These are phyloP conservation scores for Sarcodon aspratus DNA, from an alignment of 768 basidiomycete genomes.

Conservation along the genomic window DNA sequence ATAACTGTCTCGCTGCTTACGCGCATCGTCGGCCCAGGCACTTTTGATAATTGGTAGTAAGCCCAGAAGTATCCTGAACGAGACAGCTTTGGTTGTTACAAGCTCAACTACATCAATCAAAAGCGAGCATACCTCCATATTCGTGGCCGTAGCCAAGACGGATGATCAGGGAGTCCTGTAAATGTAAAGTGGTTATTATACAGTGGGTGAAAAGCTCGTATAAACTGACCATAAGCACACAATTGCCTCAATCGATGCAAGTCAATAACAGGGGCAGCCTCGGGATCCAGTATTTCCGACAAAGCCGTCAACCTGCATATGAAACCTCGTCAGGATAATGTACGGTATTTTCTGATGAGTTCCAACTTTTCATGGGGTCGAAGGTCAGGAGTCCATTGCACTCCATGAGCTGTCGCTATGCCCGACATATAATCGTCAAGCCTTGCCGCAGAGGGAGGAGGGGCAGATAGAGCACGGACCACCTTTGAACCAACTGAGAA, in stretches of 20 bases:
- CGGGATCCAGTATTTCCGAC: slow-evolving; percentile 49
- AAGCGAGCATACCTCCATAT: slow-evolving; percentile 55
- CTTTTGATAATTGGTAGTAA: slow-evolving; percentile 45
- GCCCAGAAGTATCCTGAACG: slow-evolving; percentile 47
- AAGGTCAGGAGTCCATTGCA: slow-evolving; percentile 54
- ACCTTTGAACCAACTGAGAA: slow-evolving; percentile 22
- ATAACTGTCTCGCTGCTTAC: slow-evolving; percentile 56
- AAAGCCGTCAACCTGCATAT: slow-evolving; percentile 36
- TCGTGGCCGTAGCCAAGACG: slow-evolving; percentile 63
- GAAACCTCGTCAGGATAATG: neutral
- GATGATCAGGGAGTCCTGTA: slow-evolving; percentile 63
- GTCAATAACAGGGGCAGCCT: slow-evolving; percentile 40
- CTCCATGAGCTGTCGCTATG: slow-evolving; percentile 39
- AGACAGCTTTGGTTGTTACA: neutral
- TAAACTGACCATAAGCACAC: slow-evolving; percentile 49
- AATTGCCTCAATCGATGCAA: slow-evolving; percentile 41
- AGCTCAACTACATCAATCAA: slow-evolving; percentile 3
- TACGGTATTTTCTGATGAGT: neutral
- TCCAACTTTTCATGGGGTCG: slow-evolving; percentile 52
- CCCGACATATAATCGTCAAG: slow-evolving; percentile 44
- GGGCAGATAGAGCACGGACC: slow-evolving; percentile 36
- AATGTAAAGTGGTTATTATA: neutral
- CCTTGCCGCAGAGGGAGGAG: slow-evolving; percentile 41
- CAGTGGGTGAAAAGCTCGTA: slow-evolving; percentile 1
- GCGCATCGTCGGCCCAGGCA: slow-evolving; percentile 44